Evolutionary conservation across 2,329 filamentous ascomycete genomes (phyloP).

Genomic region (Aaosphaeria arxii): DNA sequence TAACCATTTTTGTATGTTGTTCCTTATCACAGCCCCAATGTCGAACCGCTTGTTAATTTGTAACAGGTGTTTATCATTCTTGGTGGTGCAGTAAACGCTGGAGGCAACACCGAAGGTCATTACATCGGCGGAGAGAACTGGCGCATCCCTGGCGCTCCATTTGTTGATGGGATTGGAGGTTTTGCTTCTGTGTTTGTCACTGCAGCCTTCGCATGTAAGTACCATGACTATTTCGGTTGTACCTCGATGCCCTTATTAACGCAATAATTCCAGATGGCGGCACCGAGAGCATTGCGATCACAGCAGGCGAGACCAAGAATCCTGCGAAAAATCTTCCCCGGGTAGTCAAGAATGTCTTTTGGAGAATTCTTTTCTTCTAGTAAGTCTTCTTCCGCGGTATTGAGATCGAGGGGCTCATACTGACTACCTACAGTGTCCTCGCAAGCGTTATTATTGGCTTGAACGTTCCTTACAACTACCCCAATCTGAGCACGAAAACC

Average conservation of each 20-base stretch:
- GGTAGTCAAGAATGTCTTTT: conserved; percentile 87
- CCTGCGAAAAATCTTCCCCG: conserved; percentile 78
- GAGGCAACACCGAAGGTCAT: conserved; percentile 19
- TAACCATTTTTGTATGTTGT: conserved; percentile 23
- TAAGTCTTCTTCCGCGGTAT: too few species aligned
- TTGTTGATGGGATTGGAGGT: conserved; percentile 33
- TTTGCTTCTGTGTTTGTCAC: conserved; percentile 74
- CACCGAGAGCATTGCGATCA: conserved; percentile 73
- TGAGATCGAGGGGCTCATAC: too few species aligned
- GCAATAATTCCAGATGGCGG: conserved; percentile 50
- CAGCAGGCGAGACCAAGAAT: conserved; percentile 75
- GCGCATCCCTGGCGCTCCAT: conserved; percentile 58
- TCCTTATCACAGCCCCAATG: too few species aligned
- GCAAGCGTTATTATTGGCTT: conserved; percentile 42
- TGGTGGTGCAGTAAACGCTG: conserved; percentile 26
- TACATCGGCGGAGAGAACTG: conserved; percentile 62
- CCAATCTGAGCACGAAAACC: conserved; percentile 33
- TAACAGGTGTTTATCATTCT: conserved; percentile 24
- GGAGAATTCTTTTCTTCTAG: conserved; percentile 41
- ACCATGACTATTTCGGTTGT: too few species aligned
- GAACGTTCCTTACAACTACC: conserved; percentile 38
- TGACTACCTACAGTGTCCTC: conserved; percentile 18
- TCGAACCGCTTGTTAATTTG: too few species aligned
- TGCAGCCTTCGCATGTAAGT: conserved; percentile 61
- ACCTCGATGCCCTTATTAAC: too few species aligned